phyloP scores from a whole-genome alignment of 139 green algal genomes.

The Limnomonas spitsbergensis region DNA sequence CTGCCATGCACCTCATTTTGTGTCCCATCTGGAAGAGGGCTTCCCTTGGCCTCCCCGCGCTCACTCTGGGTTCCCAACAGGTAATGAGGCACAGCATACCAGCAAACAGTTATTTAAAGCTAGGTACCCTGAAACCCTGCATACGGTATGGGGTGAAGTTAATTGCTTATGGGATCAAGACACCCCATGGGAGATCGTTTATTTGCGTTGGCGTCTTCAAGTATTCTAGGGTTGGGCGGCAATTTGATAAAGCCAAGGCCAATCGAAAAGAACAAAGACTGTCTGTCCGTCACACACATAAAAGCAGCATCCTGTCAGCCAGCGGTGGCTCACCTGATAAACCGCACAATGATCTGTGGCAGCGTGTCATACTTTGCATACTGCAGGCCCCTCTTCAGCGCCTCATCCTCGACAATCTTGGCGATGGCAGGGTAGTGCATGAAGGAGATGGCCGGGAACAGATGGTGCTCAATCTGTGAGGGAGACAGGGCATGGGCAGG shows the following conservation, averaged over 20 bases:
- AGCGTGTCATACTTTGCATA: conserved; percentile 73
- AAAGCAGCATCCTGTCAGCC: conserved; percentile 38
- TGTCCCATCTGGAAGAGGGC: too few species aligned
- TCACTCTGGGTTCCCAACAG: too few species aligned
- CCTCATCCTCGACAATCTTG: conserved; percentile 74
- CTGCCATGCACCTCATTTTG: too few species aligned
- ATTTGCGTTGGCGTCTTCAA: too few species aligned
- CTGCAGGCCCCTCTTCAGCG: conserved; percentile 58
- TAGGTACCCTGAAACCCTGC: too few species aligned
- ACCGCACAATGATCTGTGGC: conserved; percentile 43
- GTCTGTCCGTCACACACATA: background rate
- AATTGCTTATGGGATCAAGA: too few species aligned
- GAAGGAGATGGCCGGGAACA: conserved; percentile 78
- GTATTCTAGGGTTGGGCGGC: background rate
- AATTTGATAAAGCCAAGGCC: background rate
- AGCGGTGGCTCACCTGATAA: conserved; percentile 47
- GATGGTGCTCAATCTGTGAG: conserved; percentile 74
- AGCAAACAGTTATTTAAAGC: too few species aligned
- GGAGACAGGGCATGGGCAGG: background rate
- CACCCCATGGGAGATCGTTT: too few species aligned
- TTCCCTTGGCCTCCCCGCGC: too few species aligned
- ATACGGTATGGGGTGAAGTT: too few species aligned
- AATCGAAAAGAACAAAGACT: background rate
- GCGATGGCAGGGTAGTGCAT: conserved; percentile 79
- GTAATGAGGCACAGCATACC: too few species aligned